Evolutionary conservation across 352 stramenopile genomes (phyloP), one percentile per base, ranked within the genome.

Genomic region (Thraustochytrium sp.): DNA sequence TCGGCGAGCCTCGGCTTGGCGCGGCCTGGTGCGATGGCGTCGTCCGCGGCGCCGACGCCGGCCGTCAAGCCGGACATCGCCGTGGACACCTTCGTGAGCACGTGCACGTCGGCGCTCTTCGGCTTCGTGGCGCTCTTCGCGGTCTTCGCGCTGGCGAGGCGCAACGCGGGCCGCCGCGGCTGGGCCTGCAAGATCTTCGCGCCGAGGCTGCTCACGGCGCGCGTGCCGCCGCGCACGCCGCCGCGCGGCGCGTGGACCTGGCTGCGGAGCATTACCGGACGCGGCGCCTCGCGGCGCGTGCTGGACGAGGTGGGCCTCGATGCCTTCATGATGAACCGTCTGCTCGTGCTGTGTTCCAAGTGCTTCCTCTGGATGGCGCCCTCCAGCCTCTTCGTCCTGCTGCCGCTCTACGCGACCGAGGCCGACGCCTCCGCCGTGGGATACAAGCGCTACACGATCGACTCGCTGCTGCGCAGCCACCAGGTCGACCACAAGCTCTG

Each of bases 271-370:
- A 9, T 80, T 1, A n/a, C 46, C 1, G 31, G 37, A 8, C 29
- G 53, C 34, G 31, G 37, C 2, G 68, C 68, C 48, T 80, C 68
- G 42, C 13, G 68, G 9, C 46, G 68, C 18, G 31, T 80, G 16
- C 42, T 80, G 23, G 68, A 80, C 38, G 68, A 80, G 68, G 68
- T 80, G 0, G 68, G 68, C 68, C 53, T 80, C n/a, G 68, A 80
- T 26, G 68, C 68, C 42, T 80, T 65, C 51, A 80, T 80, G 68
- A 80, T 80, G 68, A 80, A 80, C 51, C 46, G 68, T 9, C 34
- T 80, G 37, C 42, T 80, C 21, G 46, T 80, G 68, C 40, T 80
- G 4, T 80, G 68, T 34, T 46, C 8, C 37, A 80, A 46, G n/a
- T 36, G 44, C 21, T 80, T 80, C 38, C 26, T 61, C 0, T 80